Evolutionary conservation across 2,329 filamentous ascomycete genomes (phyloP).

Genomic region (Colletotrichum sidae): DNA sequence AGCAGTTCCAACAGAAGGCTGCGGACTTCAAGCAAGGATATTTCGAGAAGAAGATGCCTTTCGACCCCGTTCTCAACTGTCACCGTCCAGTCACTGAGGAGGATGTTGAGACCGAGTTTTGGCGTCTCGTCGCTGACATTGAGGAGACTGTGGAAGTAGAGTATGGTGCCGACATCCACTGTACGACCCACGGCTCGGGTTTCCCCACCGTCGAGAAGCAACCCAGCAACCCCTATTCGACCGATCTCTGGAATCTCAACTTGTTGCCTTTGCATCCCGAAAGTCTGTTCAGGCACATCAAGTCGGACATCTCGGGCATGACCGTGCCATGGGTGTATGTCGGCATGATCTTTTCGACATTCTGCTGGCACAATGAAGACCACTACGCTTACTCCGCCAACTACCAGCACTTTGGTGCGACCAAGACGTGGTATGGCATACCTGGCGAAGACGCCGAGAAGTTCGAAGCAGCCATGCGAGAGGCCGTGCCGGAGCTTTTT

Average conservation of each 20-base stretch:
- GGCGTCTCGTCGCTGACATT: constrained; percentile 91
- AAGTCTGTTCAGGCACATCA: constrained; percentile 96
- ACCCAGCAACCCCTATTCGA: constrained; percentile 86
- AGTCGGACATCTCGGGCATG: constrained; percentile 98
- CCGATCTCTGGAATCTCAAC: constrained; percentile 96
- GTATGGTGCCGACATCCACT: constrained; percentile 98
- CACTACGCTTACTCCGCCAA: constrained; percentile 98
- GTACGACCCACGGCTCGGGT: constrained; percentile 95
- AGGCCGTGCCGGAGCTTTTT: constrained; percentile 95
- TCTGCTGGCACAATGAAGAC: constrained; percentile 99
- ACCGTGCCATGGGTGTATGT: constrained; percentile 99
- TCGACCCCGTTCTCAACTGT: constrained; percentile 84
- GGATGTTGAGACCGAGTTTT: constrained; percentile 96
- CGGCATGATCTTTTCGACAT: constrained; percentile 99
- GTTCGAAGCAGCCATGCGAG: constrained; percentile 94
- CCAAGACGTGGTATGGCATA: constrained; percentile 99
- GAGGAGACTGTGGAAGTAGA: constrained; percentile 98
- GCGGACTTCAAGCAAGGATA: constrained; percentile 95
- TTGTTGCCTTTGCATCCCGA: constrained; percentile 90
- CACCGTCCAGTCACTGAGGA: constrained; percentile 89
- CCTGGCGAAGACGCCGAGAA: constrained; percentile 93
- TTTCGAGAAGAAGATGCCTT: constrained; percentile 90
- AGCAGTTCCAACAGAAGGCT: constrained; percentile 95
- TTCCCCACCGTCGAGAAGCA: constrained; percentile 96
- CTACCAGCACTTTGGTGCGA: constrained; percentile 97